These are phyloP conservation scores for Trichosporon sp. DNA, from an alignment of 1,284 basidiomycete species.

Conservation along the genomic window DNA sequence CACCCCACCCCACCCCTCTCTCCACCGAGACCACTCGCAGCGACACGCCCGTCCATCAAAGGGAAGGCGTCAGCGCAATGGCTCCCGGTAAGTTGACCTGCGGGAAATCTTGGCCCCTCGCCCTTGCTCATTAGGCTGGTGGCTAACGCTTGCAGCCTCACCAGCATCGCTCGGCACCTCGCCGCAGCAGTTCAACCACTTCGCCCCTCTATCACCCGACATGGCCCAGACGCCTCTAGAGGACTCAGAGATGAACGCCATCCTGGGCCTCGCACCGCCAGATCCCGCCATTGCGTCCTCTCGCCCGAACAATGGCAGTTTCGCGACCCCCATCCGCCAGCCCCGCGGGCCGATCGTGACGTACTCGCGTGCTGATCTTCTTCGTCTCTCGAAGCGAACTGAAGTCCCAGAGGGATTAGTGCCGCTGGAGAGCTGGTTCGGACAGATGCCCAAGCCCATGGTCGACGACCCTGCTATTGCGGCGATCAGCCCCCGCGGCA, in stretches of 20 bases:
- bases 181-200: slow-evolving; percentile 48
- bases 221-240: slow-evolving; percentile 38
- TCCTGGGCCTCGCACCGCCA: slow-evolving; percentile 32
- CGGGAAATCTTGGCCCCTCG: neutral
- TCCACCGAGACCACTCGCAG: neutral
- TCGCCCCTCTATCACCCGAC: slow-evolving; percentile 51
- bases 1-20: neutral
- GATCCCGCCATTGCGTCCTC: slow-evolving; percentile 20
- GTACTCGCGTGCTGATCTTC: slow-evolving; percentile 30
- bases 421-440: slow-evolving; percentile 32
- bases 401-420: slow-evolving; percentile 19
- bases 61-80: slow-evolving; percentile 15
- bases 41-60: neutral
- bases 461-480: slow-evolving; percentile 52
- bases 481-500: slow-evolving; percentile 38
- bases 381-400: slow-evolving; percentile 23
- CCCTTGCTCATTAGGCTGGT: neutral
- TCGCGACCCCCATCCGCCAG: slow-evolving; percentile 4
- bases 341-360: slow-evolving; percentile 24
- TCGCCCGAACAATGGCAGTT: neutral
- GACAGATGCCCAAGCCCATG: slow-evolving; percentile 9
- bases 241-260: slow-evolving; percentile 38
- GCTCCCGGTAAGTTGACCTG: slow-evolving; percentile 2
- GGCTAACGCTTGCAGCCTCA: slow-evolving; percentile 23
- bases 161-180: slow-evolving; percentile 31